Evolutionary conservation across 1,139 yeast genomes (phyloP).

Genomic region (Nakaseomyces kungkrabaensis): DNA sequence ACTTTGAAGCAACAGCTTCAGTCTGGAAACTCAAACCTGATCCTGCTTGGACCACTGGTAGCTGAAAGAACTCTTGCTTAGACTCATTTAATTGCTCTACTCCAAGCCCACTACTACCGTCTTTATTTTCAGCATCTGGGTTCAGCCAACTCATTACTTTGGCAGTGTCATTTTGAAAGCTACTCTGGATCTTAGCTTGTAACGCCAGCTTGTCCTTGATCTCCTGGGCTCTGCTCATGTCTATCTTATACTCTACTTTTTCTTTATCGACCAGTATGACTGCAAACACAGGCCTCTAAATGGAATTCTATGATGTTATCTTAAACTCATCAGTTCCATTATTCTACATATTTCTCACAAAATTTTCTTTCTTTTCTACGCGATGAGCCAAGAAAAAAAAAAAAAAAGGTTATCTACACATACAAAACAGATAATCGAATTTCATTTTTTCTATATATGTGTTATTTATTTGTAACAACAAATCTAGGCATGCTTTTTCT

Average conservation of each 20-base stretch:
- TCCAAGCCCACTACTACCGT: slow-evolving; percentile 3
- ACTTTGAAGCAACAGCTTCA: slow-evolving; percentile 1
- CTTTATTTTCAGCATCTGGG: slow-evolving; percentile 3
- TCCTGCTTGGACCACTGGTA: slow-evolving; percentile 30
- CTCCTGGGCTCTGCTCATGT: slow-evolving; percentile 30
- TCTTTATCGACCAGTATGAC: neutral
- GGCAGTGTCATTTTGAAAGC: slow-evolving; percentile 19
- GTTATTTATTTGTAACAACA: neutral
- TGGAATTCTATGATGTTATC: too few relatives aligned
- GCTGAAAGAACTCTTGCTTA: slow-evolving; percentile 20
- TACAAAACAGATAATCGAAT: too few relatives aligned
- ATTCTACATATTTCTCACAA: too few relatives aligned
- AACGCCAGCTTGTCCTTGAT: slow-evolving; percentile 32
- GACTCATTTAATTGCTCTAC: slow-evolving; percentile 9
- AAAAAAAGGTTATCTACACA: too few relatives aligned
- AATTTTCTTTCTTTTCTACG: too few relatives aligned
- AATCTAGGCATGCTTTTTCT: neutral
- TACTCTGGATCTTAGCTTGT: slow-evolving; percentile 29
- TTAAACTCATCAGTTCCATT: too few relatives aligned
- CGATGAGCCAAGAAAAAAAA: too few relatives aligned
- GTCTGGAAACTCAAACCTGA: slow-evolving; percentile 21
- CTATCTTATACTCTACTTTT: neutral
- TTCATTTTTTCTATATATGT: neutral
- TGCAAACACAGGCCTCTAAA: too few relatives aligned
- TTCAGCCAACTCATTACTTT: slow-evolving; percentile 25